Percentiles rank a stretch among this genome's conserved stretches.
phyloP scores from a whole-genome alignment of 257 asterid genomes.

The Rhazya stricta region DNA sequence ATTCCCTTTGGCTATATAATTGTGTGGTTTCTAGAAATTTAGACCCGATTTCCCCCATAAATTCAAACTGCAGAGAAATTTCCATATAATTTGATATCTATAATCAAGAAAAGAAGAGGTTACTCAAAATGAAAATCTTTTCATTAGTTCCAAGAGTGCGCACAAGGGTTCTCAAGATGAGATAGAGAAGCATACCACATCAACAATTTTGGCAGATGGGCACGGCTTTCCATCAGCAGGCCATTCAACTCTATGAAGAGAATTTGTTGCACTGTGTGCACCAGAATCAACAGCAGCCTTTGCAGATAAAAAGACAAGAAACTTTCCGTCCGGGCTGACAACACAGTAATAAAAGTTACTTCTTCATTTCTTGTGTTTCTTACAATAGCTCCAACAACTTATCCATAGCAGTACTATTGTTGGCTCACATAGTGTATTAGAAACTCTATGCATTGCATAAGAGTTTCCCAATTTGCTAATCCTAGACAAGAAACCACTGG shows the following conservation, averaged over 20 bases:
- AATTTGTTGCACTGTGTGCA: slow-evolving; percentile 73
- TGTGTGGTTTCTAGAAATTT: too few relatives aligned
- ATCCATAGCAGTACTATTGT: not conserved
- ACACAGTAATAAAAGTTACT: slow-evolving; percentile 1
- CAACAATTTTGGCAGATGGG: slow-evolving; percentile 41
- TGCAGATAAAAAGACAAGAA: slow-evolving; percentile 73
- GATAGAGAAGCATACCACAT: slow-evolving; percentile 52
- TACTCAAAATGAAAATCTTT: not conserved
- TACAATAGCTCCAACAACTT: not conserved
- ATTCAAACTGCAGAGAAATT: not conserved
- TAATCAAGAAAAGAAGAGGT: not conserved
- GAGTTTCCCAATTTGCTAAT: not conserved
- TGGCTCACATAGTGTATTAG: not conserved
- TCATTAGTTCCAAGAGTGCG: slow-evolving; percentile 2
- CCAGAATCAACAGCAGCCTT: slow-evolving; percentile 75
- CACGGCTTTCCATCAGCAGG: slow-evolving; percentile 50
- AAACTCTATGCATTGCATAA: not conserved
- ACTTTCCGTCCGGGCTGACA: slow-evolving; percentile 79
- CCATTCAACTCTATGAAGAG: slow-evolving; percentile 85
- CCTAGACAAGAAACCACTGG: not conserved
- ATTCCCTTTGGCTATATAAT: too few relatives aligned
- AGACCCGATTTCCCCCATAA: not conserved
- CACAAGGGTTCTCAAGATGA: slow-evolving; percentile 3
- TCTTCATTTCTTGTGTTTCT: not conserved
- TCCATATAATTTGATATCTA: not conserved